Evolutionary conservation across 495 filamentous ascomycete species (phyloP).

Genomic region (Geopyxis carbonaria): DNA sequence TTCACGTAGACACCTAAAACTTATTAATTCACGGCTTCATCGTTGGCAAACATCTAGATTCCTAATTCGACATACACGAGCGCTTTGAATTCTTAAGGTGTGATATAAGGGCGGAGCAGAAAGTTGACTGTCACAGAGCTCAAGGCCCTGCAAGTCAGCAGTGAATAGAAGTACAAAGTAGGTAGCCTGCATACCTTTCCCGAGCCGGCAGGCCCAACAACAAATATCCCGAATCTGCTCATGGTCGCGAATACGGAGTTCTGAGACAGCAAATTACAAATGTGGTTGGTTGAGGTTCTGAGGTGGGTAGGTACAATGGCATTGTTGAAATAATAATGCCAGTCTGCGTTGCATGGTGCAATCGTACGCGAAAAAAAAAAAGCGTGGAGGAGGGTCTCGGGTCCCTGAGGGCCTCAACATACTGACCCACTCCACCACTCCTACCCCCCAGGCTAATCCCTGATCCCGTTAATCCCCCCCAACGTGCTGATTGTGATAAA

Average conservation of each 20-base stretch:
- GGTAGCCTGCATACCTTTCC: constrained; percentile 46
- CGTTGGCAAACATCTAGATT: background rate
- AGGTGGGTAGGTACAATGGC: constrained; percentile 16
- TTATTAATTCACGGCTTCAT: background rate
- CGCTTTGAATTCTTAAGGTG: constrained; percentile 77
- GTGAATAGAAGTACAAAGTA: too few relatives aligned
- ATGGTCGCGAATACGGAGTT: constrained; percentile 31
- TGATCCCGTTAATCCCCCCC: too few relatives aligned
- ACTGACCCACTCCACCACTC: too few relatives aligned
- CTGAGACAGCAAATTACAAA: background rate
- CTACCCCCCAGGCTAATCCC: too few relatives aligned
- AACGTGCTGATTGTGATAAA: too few relatives aligned
- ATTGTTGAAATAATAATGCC: constrained; percentile 10
- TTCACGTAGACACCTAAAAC: constrained; percentile 81
- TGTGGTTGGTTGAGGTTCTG: constrained; percentile 7
- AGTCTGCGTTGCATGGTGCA: too few relatives aligned
- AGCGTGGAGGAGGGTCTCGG: too few relatives aligned
- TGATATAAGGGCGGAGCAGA: constrained; percentile 81
- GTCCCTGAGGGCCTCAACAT: too few relatives aligned
- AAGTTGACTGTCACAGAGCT: constrained; percentile 49
- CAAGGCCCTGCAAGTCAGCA: constrained; percentile 1
- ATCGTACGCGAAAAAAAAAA: too few relatives aligned
- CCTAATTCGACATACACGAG: constrained; percentile 35
- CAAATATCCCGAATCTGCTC: constrained; percentile 88
- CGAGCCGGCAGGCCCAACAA: constrained; percentile 82